A percentile compares a stretch with the other conserved stretches of the same genome.
Evolutionary conservation across 495 filamentous ascomycete genomes (phyloP).

Genomic region (Trichoderma reesei): DNA sequence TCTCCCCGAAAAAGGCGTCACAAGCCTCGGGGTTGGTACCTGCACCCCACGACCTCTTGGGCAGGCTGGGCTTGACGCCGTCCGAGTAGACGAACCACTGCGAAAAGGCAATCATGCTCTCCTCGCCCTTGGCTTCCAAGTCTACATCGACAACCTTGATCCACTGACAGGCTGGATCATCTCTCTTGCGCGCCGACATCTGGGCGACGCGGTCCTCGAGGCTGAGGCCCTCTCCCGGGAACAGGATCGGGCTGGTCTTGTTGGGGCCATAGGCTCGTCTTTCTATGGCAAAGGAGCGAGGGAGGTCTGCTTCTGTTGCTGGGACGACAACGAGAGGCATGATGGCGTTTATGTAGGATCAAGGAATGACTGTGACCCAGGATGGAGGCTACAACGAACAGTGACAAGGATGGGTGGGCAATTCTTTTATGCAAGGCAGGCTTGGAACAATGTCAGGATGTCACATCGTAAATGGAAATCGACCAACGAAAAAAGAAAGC

Average conservation of each 20-base stretch:
- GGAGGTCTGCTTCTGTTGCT: neutral
- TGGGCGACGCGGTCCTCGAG: neutral
- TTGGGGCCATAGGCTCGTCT: slow-evolving; percentile 4
- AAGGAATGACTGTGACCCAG: too few species aligned
- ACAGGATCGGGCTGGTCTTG: neutral
- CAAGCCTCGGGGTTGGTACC: neutral
- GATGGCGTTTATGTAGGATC: neutral
- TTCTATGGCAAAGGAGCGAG: neutral
- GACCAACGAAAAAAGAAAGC: too few species aligned
- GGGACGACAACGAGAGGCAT: slow-evolving; percentile 8
- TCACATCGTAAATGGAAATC: too few species aligned
- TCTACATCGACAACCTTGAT: slow-evolving; percentile 7
- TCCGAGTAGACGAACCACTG: slow-evolving; percentile 2
- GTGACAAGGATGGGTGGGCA: neutral
- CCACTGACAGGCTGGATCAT: neutral
- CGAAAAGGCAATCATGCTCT: neutral
- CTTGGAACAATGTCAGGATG: too few species aligned
- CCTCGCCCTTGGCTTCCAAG: neutral
- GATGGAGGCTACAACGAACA: neutral
- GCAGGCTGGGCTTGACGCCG: neutral
- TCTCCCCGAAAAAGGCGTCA: slow-evolving; percentile 6
- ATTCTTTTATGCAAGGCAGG: too few species aligned
- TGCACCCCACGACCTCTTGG: neutral
- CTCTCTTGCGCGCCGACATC: neutral
- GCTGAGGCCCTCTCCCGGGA: neutral